A percentile compares a stretch with the other conserved stretches of the same genome.
Conservation (phyloP, 176 grass and related monocot species). For the Canna indica region DNA sequence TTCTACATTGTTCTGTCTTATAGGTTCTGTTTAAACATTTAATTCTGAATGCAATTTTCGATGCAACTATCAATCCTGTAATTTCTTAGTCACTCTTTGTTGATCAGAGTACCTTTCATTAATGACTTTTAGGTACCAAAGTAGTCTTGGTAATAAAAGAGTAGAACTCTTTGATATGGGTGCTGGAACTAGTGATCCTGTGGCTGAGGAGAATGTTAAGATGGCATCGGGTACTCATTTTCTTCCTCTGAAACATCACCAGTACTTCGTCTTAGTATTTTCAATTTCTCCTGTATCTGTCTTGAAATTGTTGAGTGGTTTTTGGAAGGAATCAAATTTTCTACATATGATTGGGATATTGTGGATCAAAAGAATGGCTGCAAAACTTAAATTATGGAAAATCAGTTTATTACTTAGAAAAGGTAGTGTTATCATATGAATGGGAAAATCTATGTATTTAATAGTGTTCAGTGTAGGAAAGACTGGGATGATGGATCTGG, state of each 20-base stretch:
- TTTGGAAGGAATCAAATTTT: neutral
- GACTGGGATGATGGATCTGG: neutral
- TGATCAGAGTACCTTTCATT: conserved; percentile 9
- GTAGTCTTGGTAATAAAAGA: conserved; percentile 87
- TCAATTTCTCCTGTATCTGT: neutral
- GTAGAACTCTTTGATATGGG: conserved; percentile 79
- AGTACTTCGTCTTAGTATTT: neutral
- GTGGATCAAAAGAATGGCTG: neutral
- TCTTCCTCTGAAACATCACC: neutral
- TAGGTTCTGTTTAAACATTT: too few species aligned
- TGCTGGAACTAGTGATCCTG: conserved; percentile 34
- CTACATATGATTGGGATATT: neutral
- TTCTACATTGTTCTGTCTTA: neutral
- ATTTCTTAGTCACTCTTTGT: neutral
- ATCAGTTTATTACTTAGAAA: neutral
- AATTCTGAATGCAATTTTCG: too few species aligned
- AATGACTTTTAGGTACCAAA: conserved; percentile 67
- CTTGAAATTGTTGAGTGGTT: neutral
- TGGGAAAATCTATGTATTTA: neutral
- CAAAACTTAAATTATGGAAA: neutral
- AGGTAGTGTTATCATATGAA: neutral
- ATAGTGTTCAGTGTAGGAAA: neutral
- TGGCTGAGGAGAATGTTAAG: conserved; percentile 13
- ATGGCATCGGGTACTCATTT: conserved; percentile 21
- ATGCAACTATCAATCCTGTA: neutral